Percentiles rank a stretch among this genome's conserved stretches.
These are phyloP conservation scores for Nidula niveotomentosa DNA, from an alignment of 1,284 basidiomycete genomes.

Conservation along the genomic window DNA sequence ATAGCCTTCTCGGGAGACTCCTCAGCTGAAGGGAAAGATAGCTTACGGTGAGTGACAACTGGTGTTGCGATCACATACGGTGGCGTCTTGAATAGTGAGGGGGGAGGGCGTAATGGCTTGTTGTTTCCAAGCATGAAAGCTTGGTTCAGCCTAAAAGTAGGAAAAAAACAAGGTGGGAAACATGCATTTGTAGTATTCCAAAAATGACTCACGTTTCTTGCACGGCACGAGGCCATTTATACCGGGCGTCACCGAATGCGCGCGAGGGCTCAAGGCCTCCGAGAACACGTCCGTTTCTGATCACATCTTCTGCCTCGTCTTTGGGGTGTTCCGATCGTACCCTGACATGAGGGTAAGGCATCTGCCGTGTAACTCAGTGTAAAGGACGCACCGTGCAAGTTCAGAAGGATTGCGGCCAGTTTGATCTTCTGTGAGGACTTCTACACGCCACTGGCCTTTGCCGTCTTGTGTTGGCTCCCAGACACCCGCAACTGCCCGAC, in stretches of 20 bases:
- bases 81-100: slow-evolving; percentile 76
- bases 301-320: slow-evolving; percentile 80
- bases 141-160: slow-evolving; percentile 48
- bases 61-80: slow-evolving; percentile 95
- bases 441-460: slow-evolving; percentile 81
- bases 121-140: slow-evolving; percentile 68
- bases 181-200: background rate
- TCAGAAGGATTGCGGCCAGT: slow-evolving; percentile 92
- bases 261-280: slow-evolving; percentile 94
- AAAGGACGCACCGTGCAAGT: slow-evolving; percentile 51
- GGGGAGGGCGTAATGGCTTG: slow-evolving; percentile 58
- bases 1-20: slow-evolving; percentile 32
- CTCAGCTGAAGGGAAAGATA: slow-evolving; percentile 36
- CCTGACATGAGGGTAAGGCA: slow-evolving; percentile 37
- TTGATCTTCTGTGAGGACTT: slow-evolving; percentile 93
- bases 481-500: slow-evolving; percentile 93
- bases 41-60: slow-evolving; percentile 82
- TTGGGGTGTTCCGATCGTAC: slow-evolving; percentile 89
- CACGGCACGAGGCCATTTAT: slow-evolving; percentile 82
- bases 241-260: slow-evolving; percentile 94
- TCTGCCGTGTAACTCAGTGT: background rate
- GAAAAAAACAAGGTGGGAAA: background rate
- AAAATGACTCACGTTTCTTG: slow-evolving; percentile 64
- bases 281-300: slow-evolving; percentile 84
- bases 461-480: slow-evolving; percentile 67